phyloP scores from a whole-genome alignment of 257 asterid species.

The Solanum acaule region DNA sequence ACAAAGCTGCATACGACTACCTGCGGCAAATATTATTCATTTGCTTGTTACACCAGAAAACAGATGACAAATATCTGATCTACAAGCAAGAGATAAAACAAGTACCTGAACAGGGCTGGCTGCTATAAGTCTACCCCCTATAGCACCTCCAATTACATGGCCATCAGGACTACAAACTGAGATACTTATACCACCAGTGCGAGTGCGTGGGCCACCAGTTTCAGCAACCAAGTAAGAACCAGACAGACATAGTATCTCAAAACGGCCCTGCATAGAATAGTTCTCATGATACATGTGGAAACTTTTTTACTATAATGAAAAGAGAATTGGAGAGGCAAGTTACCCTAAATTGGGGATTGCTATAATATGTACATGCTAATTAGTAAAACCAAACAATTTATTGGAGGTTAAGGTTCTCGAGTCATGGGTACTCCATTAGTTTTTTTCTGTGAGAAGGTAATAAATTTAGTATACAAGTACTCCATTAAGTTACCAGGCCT shows the following conservation, averaged over 20 bases:
- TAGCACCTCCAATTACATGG: constrained; percentile 58
- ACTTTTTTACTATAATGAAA: background rate
- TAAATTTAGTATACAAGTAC: background rate
- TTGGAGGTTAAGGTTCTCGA: background rate
- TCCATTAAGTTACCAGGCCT: background rate
- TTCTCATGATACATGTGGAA: background rate
- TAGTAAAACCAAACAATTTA: background rate
- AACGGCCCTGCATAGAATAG: constrained; percentile 39
- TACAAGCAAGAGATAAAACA: background rate
- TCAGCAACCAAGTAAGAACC: constrained; percentile 64
- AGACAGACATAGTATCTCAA: constrained; percentile 53
- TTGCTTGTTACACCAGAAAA: background rate
- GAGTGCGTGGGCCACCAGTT: constrained; percentile 44
- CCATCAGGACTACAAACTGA: constrained; percentile 69
- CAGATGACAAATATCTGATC: background rate
- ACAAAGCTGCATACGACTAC: constrained; percentile 83
- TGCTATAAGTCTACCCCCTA: constrained; percentile 58
- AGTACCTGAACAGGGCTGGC: constrained; percentile 49
- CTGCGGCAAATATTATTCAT: constrained; percentile 18
- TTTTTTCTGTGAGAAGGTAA: background rate
- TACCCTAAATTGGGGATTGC: background rate
- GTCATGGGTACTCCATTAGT: background rate
- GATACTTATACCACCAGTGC: constrained; percentile 60
- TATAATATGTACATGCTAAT: background rate
- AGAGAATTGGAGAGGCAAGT: background rate